phyloP scores from a whole-genome alignment of 78 protist species.

The Trichosphaerium sp. region DNA sequence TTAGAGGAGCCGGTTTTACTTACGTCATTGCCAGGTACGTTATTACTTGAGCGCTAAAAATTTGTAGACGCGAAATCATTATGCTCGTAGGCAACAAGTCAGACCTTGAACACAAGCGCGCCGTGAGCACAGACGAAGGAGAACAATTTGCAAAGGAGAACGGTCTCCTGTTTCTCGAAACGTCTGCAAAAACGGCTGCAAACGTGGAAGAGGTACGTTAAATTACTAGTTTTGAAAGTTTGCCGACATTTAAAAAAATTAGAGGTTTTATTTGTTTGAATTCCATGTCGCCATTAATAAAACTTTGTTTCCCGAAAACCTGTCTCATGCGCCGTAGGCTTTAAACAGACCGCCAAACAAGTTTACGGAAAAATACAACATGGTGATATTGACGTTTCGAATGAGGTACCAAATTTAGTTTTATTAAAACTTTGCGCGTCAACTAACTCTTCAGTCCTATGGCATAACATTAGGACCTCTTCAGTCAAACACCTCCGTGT shows the following conservation, averaged over 20 bases:
- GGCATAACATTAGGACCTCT: too few species aligned
- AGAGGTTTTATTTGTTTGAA: background rate
- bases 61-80: constrained; percentile 83
- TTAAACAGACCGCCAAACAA: constrained; percentile 56
- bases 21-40: too few species aligned
- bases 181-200: constrained; percentile 92
- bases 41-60: too few species aligned
- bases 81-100: constrained; percentile 91
- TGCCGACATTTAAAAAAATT: constrained; percentile 4
- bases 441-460: too few species aligned
- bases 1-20: too few species aligned
- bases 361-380: constrained; percentile 65
- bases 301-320: background rate
- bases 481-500: too few species aligned
- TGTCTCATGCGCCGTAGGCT: constrained; percentile 3
- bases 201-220: constrained; percentile 97
- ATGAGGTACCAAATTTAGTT: too few species aligned
- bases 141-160: constrained; percentile 80
- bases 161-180: constrained; percentile 88
- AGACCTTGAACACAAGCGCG: constrained; percentile 70
- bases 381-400: constrained; percentile 61
- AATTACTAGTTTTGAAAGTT: too few species aligned
- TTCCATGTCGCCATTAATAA: too few species aligned
- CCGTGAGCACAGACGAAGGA: constrained; percentile 90
- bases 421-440: too few species aligned